These are phyloP conservation scores for Paecilomyces dactylethromorphus DNA, from an alignment of 2,329 filamentous ascomycete species.

Conservation along the genomic window DNA sequence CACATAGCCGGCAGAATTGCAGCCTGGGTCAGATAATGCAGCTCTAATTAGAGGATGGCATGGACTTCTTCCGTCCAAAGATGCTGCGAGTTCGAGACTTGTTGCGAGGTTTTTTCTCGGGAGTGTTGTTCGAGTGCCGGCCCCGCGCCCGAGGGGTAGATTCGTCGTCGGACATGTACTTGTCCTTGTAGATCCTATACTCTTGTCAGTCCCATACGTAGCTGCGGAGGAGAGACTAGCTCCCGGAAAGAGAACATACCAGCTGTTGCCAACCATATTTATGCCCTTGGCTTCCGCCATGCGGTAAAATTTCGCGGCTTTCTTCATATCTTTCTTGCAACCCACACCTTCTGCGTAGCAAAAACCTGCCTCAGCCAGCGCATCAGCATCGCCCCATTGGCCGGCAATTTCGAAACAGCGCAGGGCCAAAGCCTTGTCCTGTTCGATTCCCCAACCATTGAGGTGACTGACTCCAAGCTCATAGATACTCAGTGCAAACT, in stretches of 20 bases:
- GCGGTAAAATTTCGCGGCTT: conserved; percentile 84
- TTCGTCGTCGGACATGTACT: conserved; percentile 69
- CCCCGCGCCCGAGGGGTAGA: conserved; percentile 26
- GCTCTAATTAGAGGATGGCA: background rate
- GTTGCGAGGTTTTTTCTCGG: conserved; percentile 62
- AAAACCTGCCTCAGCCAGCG: conserved; percentile 87
- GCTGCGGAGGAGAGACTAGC: background rate
- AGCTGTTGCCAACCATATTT: conserved; percentile 97
- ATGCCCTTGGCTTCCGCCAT: conserved; percentile 88
- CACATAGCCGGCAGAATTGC: background rate
- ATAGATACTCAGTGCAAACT: conserved; percentile 93
- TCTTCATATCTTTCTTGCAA: conserved; percentile 93
- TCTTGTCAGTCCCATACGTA: background rate
- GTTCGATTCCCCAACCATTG: conserved; percentile 95
- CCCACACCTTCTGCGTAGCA: conserved; percentile 92
- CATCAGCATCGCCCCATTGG: conserved; percentile 91
- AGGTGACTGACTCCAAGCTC: conserved; percentile 94
- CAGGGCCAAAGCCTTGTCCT: conserved; percentile 80
- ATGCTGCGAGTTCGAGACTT: conserved; percentile 71
- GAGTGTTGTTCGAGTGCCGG: conserved; percentile 33
- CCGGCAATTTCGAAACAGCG: conserved; percentile 96
- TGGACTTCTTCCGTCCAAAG: conserved; percentile 57
- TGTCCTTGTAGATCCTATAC: conserved; percentile 87
- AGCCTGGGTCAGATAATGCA: background rate
- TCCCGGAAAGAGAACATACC: conserved; percentile 53